These are phyloP conservation scores for Flaveria brownii DNA, from an alignment of 129 eudicot genomes.

Conservation along the genomic window DNA sequence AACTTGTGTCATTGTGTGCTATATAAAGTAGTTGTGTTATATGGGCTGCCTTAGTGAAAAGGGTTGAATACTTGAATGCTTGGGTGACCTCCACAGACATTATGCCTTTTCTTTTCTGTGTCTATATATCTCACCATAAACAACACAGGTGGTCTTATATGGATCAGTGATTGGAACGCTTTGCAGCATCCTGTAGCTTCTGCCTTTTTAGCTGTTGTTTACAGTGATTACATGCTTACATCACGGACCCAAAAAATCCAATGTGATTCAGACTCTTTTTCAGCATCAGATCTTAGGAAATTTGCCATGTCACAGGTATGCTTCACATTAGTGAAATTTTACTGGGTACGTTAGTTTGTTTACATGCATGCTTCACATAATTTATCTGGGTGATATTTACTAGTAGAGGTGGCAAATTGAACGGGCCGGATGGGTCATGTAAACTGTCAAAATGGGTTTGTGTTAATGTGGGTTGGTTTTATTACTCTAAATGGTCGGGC, in stretches of 20 bases:
- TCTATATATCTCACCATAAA: slow-evolving; percentile 3
- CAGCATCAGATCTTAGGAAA: slow-evolving; percentile 69
- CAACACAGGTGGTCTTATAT: slow-evolving; percentile 44
- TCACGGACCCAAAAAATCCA: slow-evolving; percentile 65
- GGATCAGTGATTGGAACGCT: slow-evolving; percentile 93
- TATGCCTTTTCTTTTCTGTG: neutral
- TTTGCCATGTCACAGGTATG: slow-evolving; percentile 89
- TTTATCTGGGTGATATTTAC: neutral
- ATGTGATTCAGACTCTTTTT: slow-evolving; percentile 57
- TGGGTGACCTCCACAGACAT: slow-evolving; percentile 2
- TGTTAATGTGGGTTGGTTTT: slow-evolving; percentile 1
- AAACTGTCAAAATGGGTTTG: neutral
- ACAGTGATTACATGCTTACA: slow-evolving; percentile 93
- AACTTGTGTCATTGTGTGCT: neutral
- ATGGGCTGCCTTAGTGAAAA: neutral
- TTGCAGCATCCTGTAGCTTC: slow-evolving; percentile 95
- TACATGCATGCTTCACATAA: neutral
- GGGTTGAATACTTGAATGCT: neutral
- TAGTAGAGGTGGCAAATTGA: neutral
- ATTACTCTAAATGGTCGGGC: neutral
- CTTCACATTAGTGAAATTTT: neutral
- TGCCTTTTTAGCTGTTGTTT: slow-evolving; percentile 78
- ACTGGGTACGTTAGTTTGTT: too few relatives aligned
- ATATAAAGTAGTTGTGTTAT: neutral
- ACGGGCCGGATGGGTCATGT: too few relatives aligned